Evolutionary conservation across 768 basidiomycete species (phyloP), one percentile per base, ranked within the genome.

Genomic region (Strobilomyces echinocephalus): DNA sequence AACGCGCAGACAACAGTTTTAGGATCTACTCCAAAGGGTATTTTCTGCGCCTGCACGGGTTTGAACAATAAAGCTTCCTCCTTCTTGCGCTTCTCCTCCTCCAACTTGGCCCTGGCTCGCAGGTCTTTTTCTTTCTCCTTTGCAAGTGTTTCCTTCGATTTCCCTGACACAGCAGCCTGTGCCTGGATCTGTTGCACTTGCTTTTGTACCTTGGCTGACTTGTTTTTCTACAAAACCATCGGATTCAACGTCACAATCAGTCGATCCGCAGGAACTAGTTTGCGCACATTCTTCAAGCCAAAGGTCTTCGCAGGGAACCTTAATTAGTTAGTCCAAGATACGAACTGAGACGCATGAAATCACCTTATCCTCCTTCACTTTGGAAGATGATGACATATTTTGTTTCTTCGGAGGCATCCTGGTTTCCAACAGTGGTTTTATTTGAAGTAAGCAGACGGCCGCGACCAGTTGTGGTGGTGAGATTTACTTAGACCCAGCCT

Each of bases 21-120:
- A 26, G 95, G 95, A 71, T 98, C 95, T 43, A 94, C 92, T 21
- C 95, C 95, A 54, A 95, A 92, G 0, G 95, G 91, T 40, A 98
- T 79, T 67, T 90, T 93, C 76, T 93, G 91, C 47, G 74, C 65
- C 66, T 89, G 85, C 46, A 85, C 84, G 44, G 91, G 87, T 63
- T 87, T 85, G 64, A 95, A 76, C 59, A 97, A 71, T 21, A 84
- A 87, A 3, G 89, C 88, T 60, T 94, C 87, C 74, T 95, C 89
- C 72, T 87, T 91, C 69, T 74, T 79, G 47, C 84, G 79, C 67
- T 92, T 90, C 72, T 89, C 91, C 67, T 88, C 91, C 16, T 91
- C 89, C 0, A 74, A 67, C 67, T 88, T 87, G 45, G 75, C 82
- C 69, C 91, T 90, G 42, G 81, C 87, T 40, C 85, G 79, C 56